Evolutionary conservation across 345 rosid genomes (phyloP).

Genomic region (Gynandropsis gynandra): DNA sequence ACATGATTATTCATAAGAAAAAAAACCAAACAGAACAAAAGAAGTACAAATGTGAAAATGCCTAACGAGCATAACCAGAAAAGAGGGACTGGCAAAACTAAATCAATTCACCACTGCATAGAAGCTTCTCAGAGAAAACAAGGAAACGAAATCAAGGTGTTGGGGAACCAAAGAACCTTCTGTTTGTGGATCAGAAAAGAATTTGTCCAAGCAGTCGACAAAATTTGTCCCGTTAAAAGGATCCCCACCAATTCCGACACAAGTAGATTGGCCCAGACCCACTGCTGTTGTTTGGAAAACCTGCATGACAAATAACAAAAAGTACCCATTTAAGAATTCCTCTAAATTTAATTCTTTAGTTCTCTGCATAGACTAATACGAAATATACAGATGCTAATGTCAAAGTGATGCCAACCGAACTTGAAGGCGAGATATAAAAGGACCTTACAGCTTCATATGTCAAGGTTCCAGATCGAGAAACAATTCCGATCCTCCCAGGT

Average conservation of each 20-base stretch:
- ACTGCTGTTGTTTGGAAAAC: slow-evolving; percentile 91
- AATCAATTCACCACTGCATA: too few species aligned
- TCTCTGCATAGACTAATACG: background rate
- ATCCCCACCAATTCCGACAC: slow-evolving; percentile 92
- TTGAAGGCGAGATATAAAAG: slow-evolving; percentile 9
- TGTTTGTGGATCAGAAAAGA: slow-evolving; percentile 74
- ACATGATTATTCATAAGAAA: background rate
- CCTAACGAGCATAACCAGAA: background rate
- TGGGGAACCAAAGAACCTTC: slow-evolving; percentile 47
- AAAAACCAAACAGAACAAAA: background rate
- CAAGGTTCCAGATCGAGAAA: slow-evolving; percentile 92
- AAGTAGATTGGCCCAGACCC: slow-evolving; percentile 83
- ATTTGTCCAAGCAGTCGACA: slow-evolving; percentile 75
- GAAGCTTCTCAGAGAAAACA: background rate
- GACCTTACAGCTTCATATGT: slow-evolving; percentile 86
- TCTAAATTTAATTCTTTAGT: background rate
- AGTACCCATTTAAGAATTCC: background rate
- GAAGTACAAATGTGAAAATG: background rate
- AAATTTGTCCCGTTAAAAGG: slow-evolving; percentile 91
- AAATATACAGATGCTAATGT: background rate
- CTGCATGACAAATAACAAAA: slow-evolving; percentile 27
- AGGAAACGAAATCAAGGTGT: slow-evolving; percentile 2
- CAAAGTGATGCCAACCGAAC: background rate
- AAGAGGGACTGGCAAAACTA: background rate
- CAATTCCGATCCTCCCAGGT: slow-evolving; percentile 85